A percentile compares a stretch with the other conserved stretches of the same genome.
Conservation (phyloP, 805 yeast genomes). For the Wickerhamomyces chambardii region DNA sequence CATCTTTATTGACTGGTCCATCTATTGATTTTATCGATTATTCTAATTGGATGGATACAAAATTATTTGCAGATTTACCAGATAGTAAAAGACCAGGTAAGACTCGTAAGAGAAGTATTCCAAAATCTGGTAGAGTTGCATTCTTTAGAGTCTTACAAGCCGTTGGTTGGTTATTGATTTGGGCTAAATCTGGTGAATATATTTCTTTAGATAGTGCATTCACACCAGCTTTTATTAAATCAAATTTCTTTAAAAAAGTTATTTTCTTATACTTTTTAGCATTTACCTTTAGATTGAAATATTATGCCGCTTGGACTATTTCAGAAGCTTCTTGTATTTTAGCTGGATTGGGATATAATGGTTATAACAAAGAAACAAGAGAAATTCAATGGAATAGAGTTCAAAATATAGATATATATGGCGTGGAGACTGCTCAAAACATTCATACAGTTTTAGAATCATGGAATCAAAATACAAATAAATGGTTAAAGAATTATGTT, state of each 20-base stretch:
- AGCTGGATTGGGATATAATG: conserved; percentile 91
- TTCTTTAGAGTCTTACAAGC: conserved; percentile 62
- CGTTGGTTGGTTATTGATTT: conserved; percentile 56
- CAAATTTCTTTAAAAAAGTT: conserved; percentile 41
- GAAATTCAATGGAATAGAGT: conserved; percentile 81
- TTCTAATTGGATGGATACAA: conserved; percentile 70
- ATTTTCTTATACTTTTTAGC: conserved; percentile 64
- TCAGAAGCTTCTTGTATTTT: conserved; percentile 94
- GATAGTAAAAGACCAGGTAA: conserved; percentile 59
- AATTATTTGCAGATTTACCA: conserved; percentile 75
- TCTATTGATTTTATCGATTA: conserved; percentile 88
- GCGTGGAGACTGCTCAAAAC: conserved; percentile 82
- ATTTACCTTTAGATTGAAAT: conserved; percentile 67
- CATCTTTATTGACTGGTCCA: conserved; percentile 90
- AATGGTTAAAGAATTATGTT: conserved; percentile 89
- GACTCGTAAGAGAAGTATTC: conserved; percentile 56
- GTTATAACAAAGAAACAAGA: conserved; percentile 57
- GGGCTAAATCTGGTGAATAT: conserved; percentile 30
- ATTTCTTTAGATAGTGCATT: conserved; percentile 42
- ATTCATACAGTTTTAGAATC: conserved; percentile 78
- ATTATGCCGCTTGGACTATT: conserved; percentile 90
- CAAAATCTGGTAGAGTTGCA: conserved; percentile 73
- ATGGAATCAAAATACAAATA: conserved; percentile 97
- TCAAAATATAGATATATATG: conserved; percentile 71
- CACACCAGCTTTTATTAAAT: conserved; percentile 28